Percentiles rank a stretch among this genome's conserved stretches.
Evolutionary conservation across 305 asterid species (phyloP).

Genomic region (Solanum hybrid): DNA sequence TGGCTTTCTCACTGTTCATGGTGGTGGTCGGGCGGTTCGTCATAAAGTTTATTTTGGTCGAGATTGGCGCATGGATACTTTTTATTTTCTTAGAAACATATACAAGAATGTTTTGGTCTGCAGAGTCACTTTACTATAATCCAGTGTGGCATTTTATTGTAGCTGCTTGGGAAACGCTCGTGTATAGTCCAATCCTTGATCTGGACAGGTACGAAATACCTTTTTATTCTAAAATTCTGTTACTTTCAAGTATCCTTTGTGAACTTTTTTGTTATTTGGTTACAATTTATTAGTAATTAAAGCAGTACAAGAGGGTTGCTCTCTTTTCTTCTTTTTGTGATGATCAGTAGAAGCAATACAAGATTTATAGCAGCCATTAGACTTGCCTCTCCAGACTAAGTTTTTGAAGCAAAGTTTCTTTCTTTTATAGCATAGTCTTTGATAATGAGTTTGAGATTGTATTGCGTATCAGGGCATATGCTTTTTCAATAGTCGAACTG

Average conservation of each 20-base stretch:
- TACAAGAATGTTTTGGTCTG: conserved; percentile 97
- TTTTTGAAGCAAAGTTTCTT: neutral
- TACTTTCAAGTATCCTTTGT: neutral
- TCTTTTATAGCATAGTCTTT: neutral
- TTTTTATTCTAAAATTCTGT: neutral
- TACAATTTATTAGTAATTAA: neutral
- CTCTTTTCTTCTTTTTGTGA: neutral
- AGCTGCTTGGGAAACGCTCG: conserved; percentile 82
- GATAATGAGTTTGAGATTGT: neutral
- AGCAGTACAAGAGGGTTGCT: neutral
- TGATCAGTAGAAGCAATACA: neutral
- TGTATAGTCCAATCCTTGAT: conserved; percentile 94
- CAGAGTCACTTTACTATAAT: conserved; percentile 96
- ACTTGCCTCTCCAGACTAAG: neutral
- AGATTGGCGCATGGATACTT: conserved; percentile 95
- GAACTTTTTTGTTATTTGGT: neutral
- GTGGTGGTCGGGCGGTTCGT: conserved; percentile 94
- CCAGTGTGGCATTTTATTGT: conserved; percentile 89
- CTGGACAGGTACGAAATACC: conserved; percentile 63
- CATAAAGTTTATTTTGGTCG: conserved; percentile 73
- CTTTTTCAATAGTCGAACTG: neutral
- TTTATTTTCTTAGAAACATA: conserved; percentile 95
- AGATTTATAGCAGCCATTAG: neutral
- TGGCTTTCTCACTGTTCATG: conserved; percentile 91
- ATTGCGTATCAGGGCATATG: neutral